Evolutionary conservation across 2,329 filamentous ascomycete species (phyloP).

Genomic region (Aspergillus sergii): DNA sequence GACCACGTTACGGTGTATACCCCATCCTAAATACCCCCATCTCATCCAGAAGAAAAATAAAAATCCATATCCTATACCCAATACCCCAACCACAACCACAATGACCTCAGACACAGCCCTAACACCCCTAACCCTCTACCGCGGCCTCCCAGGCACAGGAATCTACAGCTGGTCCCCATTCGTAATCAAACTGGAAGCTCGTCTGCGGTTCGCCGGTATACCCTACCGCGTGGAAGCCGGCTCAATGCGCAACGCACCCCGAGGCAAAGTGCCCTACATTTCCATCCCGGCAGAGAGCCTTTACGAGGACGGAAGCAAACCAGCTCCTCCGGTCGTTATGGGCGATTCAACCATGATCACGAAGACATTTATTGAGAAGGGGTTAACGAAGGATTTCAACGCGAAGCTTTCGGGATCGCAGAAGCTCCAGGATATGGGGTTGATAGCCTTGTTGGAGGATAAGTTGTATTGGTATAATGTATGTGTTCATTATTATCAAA

Average conservation of each 20-base stretch:
- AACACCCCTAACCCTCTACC: slow-evolving; percentile 47
- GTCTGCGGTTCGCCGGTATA: slow-evolving; percentile 57
- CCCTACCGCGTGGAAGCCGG: slow-evolving; percentile 52
- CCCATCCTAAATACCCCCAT: too few relatives aligned
- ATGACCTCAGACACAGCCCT: not conserved
- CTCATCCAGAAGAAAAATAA: too few relatives aligned
- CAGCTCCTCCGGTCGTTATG: slow-evolving; percentile 27
- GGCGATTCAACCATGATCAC: slow-evolving; percentile 61
- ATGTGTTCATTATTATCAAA: slow-evolving; percentile 9
- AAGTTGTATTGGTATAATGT: slow-evolving; percentile 62
- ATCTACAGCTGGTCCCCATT: slow-evolving; percentile 63
- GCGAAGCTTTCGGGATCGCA: slow-evolving; percentile 40
- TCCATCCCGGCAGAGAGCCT: slow-evolving; percentile 28
- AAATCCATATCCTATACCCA: too few relatives aligned
- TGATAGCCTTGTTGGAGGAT: slow-evolving; percentile 62
- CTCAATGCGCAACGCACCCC: slow-evolving; percentile 51
- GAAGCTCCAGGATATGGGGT: slow-evolving; percentile 53
- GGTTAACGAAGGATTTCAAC: slow-evolving; percentile 54
- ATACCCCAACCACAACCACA: not conserved
- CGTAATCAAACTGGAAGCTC: slow-evolving; percentile 64
- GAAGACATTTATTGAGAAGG: slow-evolving; percentile 45
- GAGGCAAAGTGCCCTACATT: slow-evolving; percentile 64
- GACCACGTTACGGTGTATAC: too few relatives aligned
- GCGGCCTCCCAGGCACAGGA: slow-evolving; percentile 49
- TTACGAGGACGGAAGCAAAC: slow-evolving; percentile 1